These are phyloP conservation scores for Amanita polypyramis DNA, from an alignment of 768 basidiomycete species.

Conservation along the genomic window DNA sequence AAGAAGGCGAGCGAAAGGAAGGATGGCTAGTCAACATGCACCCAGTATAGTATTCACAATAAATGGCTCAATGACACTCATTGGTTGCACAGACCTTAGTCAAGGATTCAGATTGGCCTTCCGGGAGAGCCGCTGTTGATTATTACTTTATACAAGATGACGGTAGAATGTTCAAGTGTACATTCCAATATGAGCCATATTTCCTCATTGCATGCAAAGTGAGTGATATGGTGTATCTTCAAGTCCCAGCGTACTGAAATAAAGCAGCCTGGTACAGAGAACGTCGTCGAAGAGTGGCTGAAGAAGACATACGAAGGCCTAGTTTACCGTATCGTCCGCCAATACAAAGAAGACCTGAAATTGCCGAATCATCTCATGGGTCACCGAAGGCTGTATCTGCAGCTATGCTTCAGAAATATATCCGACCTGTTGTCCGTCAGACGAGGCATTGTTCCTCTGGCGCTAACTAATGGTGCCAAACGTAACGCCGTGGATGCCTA, in stretches of 20 bases:
- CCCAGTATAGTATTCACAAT: constrained; percentile 47
- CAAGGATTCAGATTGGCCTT: constrained; percentile 76
- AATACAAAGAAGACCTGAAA: constrained; percentile 88
- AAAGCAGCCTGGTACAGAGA: constrained; percentile 70
- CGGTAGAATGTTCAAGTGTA: constrained; percentile 93
- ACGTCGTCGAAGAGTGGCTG: constrained; percentile 90
- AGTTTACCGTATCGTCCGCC: constrained; percentile 66
- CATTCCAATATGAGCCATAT: constrained; percentile 89
- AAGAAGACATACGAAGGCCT: constrained; percentile 88
- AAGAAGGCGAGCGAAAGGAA: constrained; percentile 67
- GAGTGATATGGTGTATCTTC: constrained; percentile 13
- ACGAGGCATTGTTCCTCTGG: constrained; percentile 83
- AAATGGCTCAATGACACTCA: neutral
- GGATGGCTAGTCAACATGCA: constrained; percentile 99
- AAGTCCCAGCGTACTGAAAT: neutral
- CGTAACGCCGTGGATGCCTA: constrained; percentile 95
- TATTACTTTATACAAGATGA: constrained; percentile 98
- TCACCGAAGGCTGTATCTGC: constrained; percentile 82
- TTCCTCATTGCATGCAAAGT: constrained; percentile 92
- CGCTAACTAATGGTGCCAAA: constrained; percentile 83
- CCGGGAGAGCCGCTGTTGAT: constrained; percentile 85
- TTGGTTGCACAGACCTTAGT: constrained; percentile 54
- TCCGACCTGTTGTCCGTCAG: constrained; percentile 82
- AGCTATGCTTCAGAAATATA: constrained; percentile 88
- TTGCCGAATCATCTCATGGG: constrained; percentile 96